A percentile compares a stretch with the other conserved stretches of the same genome.
Conservation (phyloP, 1,284 basidiomycete genomes). For the Peniophora sp. region DNA sequence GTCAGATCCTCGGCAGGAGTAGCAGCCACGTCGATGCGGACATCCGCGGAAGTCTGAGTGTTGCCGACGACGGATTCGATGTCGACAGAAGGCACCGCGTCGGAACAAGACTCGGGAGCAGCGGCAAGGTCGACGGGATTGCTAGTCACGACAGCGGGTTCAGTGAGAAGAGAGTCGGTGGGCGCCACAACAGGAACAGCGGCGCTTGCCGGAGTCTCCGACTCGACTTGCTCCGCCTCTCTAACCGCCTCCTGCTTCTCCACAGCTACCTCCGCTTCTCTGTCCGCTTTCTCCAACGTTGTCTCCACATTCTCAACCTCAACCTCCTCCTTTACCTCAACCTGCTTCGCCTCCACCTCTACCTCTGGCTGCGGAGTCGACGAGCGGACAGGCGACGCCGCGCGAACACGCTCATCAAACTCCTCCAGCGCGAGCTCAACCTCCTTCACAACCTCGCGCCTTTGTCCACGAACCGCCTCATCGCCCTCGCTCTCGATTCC, state of each 20-base stretch:
- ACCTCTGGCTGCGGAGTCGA: not conserved
- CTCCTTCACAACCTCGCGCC: slow-evolving; percentile 48
- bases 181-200: not conserved
- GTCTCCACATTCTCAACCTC: slow-evolving; percentile 3
- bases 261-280: not conserved
- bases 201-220: not conserved
- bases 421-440: slow-evolving; percentile 53
- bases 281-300: not conserved
- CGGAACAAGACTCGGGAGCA: too few relatives aligned
- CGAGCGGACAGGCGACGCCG: slow-evolving; percentile 16
- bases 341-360: not conserved
- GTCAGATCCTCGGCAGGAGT: not conserved
- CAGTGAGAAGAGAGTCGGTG: too few relatives aligned
- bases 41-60: not conserved
- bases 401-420: slow-evolving; percentile 32
- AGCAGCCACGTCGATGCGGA: not conserved
- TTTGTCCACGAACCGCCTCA: slow-evolving; percentile 41
- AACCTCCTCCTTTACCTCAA: not conserved
- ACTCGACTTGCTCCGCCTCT: not conserved
- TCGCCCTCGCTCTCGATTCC: slow-evolving; percentile 60
- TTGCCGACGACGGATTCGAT: too few relatives aligned
- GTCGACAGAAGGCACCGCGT: too few relatives aligned
- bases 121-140: too few relatives aligned
- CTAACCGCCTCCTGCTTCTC: not conserved
- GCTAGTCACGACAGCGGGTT: not conserved